Base-by-base conservation (phyloP, 305 asterid species). In the Fraxinus velutina region DNA sequence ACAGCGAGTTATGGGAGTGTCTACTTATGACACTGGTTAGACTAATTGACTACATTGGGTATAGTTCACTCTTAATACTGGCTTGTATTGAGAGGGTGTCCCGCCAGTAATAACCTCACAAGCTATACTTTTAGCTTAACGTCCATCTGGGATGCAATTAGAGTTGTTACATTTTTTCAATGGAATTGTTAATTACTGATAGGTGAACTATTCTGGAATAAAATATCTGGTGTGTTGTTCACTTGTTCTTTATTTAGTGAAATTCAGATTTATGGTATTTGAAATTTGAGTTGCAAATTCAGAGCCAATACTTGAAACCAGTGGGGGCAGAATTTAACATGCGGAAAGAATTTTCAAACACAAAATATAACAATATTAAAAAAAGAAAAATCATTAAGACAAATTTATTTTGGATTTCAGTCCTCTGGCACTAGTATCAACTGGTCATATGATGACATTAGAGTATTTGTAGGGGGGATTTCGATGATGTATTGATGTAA, bases 361-460 rank as follows among this genome's bases (percentile, higher is more conserved):
- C 72, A 62, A 60, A 6, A 62, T 22, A 62, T 22, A 62, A 17
- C 12, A 17, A 60, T 24, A 62, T 62, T 50, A 3, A 50, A 52
- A n/a, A 52, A 52, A 52, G 12, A 7, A 15, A 52, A 52, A 0
- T 15, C 21, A 50, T 15, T 1, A 1, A 50, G 60, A 50, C 60
- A 15, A 50, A 50, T 50, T 50, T 50, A 50, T 50, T 50, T 50
- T 50, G 62, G 62, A 50, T 50, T 50, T 50, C 62, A 15, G 62
- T 50, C 22, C 22, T 50, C 62, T 50, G 71, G 30, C 30, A 21
- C 32, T 22, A 24, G 71, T 62, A 50, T 50, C 62, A 50, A 73
- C 52, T 66, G 64, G 79, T 82, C 76, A 52, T 81, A 19, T 34
- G 85, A 86, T 80, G 86, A 85, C 86, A 82, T 81, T 42, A 44